Conservation (phyloP, 331 rosid species). For the Quercus phellos region DNA sequence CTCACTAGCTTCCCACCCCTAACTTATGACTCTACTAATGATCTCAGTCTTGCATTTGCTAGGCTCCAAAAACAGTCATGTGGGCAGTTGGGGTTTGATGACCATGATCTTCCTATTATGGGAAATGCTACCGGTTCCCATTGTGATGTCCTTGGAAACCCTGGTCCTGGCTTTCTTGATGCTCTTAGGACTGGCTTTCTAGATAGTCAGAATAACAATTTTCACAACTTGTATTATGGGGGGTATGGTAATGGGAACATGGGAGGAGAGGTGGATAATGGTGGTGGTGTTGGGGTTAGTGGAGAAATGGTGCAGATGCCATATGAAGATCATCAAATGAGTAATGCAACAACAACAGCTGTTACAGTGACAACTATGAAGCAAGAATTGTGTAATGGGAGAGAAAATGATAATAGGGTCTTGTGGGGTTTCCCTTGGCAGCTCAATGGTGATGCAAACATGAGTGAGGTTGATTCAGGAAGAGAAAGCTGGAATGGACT, state of each 20-base stretch:
- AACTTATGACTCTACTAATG: conserved; percentile 53
- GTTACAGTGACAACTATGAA: conserved; percentile 74
- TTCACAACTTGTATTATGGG: conserved; percentile 47
- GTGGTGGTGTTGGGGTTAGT: conserved; percentile 24
- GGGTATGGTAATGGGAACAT: conserved; percentile 41
- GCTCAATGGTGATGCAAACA: conserved; percentile 47
- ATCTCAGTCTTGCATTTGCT: conserved; percentile 73
- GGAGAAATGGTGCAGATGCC: conserved; percentile 49
- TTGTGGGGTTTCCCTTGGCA: conserved; percentile 95
- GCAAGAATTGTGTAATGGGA: conserved; percentile 56
- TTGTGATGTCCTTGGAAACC: conserved; percentile 32
- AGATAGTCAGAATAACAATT: conserved; percentile 34
- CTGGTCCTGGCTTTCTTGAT: conserved; percentile 46
- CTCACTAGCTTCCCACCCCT: conserved; percentile 28
- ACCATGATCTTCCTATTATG: conserved; percentile 43
- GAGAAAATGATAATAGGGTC: conserved; percentile 45
- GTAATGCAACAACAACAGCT: conserved; percentile 54
- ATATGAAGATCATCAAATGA: conserved; percentile 43
- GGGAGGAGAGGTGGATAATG: conserved; percentile 53
- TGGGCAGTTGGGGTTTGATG: conserved; percentile 54
- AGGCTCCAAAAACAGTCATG: conserved; percentile 69
- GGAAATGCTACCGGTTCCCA: conserved; percentile 32
- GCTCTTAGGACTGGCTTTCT: conserved; percentile 51
- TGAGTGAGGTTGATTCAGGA: conserved; percentile 55
- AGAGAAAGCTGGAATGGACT: conserved; percentile 77